Base-by-base conservation (phyloP, 1,284 basidiomycete species). In the Irpex rosettiformis region DNA sequence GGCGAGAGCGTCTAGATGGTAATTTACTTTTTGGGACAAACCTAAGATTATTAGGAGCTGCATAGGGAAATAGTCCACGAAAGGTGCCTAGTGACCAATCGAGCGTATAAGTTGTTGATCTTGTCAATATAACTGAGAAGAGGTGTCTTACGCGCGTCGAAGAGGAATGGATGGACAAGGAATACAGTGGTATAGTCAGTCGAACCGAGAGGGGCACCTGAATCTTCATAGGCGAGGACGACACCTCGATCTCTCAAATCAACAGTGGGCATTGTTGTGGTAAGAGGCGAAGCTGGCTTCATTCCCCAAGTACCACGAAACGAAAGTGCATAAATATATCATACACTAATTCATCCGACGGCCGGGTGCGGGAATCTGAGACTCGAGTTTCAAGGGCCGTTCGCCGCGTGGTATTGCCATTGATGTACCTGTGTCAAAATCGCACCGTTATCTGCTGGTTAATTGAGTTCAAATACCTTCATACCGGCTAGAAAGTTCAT, bases 111-210 rank as follows among this genome's bases (percentile, higher is more conserved):
- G n/a, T n/a, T n/a, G n/a, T n/a, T n/a, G 21, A 37, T 37, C 33
- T 22, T 47, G 21, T 6, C 6, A 22, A 18, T 7, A 51, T 13
- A 11, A 51, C 48, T 11, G 10, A 28, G 27, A 27, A 25, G 27
- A 47, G 18, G 21, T 18, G 7, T 49, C 63, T 53, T 55, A 67
- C 66, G 61, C n/a, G 58, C 48, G 45, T 67, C 56, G 51, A 62
- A 62, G 5, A 58, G 16, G 7, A 54, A 42, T 13, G 65, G 65
- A 37, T 66, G 65, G 10, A 65, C 42, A 1, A 66, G 11, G n/a
- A 67, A 54, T 3, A 66, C 24, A 6, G 66, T 67, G 11, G 58
- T 57, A 49, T 67, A 67, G 28, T 30, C 40, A 11, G 48, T 24
- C 27, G 42, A 47, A 10, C 30, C 52, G 7, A 10, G 13, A 16